These are phyloP conservation scores for Aspergillus cristatus DNA, from an alignment of 495 filamentous ascomycete genomes.

Conservation along the genomic window DNA sequence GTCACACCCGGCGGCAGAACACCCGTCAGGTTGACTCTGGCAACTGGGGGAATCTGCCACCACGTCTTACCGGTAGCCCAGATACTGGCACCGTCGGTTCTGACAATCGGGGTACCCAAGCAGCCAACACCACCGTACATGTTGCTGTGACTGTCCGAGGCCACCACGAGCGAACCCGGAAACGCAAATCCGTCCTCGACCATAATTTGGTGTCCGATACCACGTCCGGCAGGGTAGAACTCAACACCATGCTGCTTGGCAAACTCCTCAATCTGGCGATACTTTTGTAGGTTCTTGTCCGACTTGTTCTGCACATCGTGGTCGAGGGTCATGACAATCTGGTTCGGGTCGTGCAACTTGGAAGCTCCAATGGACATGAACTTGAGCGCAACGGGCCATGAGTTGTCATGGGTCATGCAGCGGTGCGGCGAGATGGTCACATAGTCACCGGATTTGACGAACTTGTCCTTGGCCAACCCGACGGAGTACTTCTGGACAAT, in stretches of 20 bases:
- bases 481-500: constrained; percentile 75
- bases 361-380: constrained; percentile 84
- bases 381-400: constrained; percentile 75
- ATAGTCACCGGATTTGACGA: constrained; percentile 70
- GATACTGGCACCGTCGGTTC: constrained; percentile 79
- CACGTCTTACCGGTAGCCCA: constrained; percentile 80
- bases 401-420: constrained; percentile 93
- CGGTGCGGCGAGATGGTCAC: constrained; percentile 64
- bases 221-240: constrained; percentile 75
- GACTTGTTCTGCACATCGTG: constrained; percentile 89
- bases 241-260: constrained; percentile 70
- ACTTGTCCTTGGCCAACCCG: constrained; percentile 62
- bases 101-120: constrained; percentile 72
- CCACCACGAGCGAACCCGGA: constrained; percentile 78
- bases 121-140: constrained; percentile 83
- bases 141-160: constrained; percentile 76
- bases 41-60: constrained; percentile 86
- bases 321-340: constrained; percentile 85
- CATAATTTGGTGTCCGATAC: constrained; percentile 89
- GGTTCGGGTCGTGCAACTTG: constrained; percentile 58
- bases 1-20: constrained; percentile 71
- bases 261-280: constrained; percentile 77
- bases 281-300: constrained; percentile 77
- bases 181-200: constrained; percentile 74
- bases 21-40: constrained; percentile 70